Evolutionary conservation across 495 filamentous ascomycete genomes (phyloP), one percentile per base, ranked within the genome.

Genomic region (Thozetella sp.): DNA sequence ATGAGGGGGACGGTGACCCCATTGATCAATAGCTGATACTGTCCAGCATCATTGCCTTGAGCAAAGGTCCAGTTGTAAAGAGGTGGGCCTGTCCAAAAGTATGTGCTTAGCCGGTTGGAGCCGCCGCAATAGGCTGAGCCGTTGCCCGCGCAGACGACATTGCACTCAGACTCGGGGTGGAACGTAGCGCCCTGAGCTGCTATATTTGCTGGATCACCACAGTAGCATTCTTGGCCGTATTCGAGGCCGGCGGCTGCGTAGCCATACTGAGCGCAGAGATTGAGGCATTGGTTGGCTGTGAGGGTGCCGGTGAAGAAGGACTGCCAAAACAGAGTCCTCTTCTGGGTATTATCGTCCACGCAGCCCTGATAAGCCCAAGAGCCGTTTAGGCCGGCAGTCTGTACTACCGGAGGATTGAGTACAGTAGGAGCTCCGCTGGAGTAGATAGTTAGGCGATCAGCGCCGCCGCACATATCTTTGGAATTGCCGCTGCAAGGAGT

Each of bases 161-260:
- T 76, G 71, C 87, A 90, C 55, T 86, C 79, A 11, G 69, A 57
- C 53, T 89, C 85, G 25, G 77, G 74, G 15, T 56, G 63, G 62
- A 67, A 63, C 12, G 62, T 73, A 45, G 77, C 72, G 63, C 78
- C 82, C 57, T 71, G 59, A 2, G 63, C 63, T 22, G 56, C 67
- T 24, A 82, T 69, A 60, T 81, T 76, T 37, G 70, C 68, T 11
- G 71, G 70, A 63, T 87, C 86, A 22, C 85, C 87, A 66, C 88
- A 91, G 72, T 84, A 90, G 65, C 88, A 90, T 67, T 93, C 86
- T 26, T 83, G 79, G 51, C 82, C 85, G 59, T 90, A 92, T 70
- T 93, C 86, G 3, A 89, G 68, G 57, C 88, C 90, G 61, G 79
- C 84, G 63, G 83, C 87, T 59, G 54, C 73, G 67, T 80, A 88